Evolutionary conservation across 2,329 filamentous ascomycete genomes (phyloP).

Genomic region (Zelopaecilomyces penicillatus): DNA sequence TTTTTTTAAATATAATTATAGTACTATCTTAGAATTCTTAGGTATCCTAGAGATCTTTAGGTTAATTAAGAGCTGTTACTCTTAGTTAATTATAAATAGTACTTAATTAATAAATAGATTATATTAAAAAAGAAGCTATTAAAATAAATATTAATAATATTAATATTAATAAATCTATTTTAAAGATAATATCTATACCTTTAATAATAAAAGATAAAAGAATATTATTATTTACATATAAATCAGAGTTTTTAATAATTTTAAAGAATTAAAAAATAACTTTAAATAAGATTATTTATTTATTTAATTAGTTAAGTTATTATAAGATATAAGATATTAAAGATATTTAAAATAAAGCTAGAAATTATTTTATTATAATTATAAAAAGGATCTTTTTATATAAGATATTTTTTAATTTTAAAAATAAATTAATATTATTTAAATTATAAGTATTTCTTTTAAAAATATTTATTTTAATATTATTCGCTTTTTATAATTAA

Average conservation of each 20-base stretch:
- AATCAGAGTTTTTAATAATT: background rate
- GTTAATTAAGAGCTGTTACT: background rate
- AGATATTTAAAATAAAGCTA: background rate
- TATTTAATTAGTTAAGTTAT: background rate
- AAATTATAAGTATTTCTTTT: constrained; percentile 1
- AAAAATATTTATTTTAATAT: background rate
- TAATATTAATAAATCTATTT: no score
- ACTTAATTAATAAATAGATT: background rate
- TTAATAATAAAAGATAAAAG: no score
- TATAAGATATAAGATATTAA: background rate
- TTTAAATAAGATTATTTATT: no score
- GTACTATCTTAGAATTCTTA: background rate
- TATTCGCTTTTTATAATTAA: background rate
- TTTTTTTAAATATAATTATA: background rate
- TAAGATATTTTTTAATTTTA: background rate
- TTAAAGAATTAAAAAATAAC: background rate
- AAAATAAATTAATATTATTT: background rate
- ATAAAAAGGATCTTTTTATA: background rate
- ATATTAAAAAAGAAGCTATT: no score
- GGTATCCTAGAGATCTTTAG: no score
- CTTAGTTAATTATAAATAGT: background rate
- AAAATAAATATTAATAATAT: no score
- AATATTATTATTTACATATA: no score
- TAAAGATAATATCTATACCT: no score
- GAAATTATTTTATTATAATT: background rate